phyloP scores from a whole-genome alignment of 352 stramenopile genomes.

The Globisporangium radiosum region DNA sequence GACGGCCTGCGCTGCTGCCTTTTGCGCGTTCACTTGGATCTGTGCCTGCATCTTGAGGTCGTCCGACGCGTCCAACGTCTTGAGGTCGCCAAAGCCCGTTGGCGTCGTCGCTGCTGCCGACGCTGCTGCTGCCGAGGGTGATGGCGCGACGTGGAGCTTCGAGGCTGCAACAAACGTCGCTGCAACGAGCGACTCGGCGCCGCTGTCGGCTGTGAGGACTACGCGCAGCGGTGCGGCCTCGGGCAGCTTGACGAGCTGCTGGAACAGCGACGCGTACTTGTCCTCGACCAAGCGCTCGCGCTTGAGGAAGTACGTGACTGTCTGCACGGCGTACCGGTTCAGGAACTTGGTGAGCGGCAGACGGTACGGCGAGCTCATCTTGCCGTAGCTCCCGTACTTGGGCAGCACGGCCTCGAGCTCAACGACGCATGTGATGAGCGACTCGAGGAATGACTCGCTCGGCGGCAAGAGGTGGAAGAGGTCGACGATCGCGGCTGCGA shows the following conservation, averaged over 20 bases:
- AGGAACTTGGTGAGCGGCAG: slow-evolving; percentile 90
- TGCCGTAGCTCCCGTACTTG: slow-evolving; percentile 86
- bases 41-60: slow-evolving; percentile 80
- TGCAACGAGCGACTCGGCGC: slow-evolving; percentile 87
- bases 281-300: slow-evolving; percentile 72
- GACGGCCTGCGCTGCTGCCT: slow-evolving; percentile 74
- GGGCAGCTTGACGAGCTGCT: slow-evolving; percentile 90
- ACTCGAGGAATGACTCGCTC: slow-evolving; percentile 93
- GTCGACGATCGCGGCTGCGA: slow-evolving; percentile 94
- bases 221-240: slow-evolving; percentile 83
- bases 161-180: slow-evolving; percentile 87
- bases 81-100: slow-evolving; percentile 27
- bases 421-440: slow-evolving; percentile 93
- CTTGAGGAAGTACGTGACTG: slow-evolving; percentile 87
- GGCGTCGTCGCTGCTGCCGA: background rate
- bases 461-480: slow-evolving; percentile 95
- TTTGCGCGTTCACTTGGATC: slow-evolving; percentile 82
- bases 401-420: slow-evolving; percentile 91
- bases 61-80: slow-evolving; percentile 34
- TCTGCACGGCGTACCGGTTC: slow-evolving; percentile 86
- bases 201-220: slow-evolving; percentile 84
- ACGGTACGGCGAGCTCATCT: slow-evolving; percentile 90
- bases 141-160: slow-evolving; percentile 32
- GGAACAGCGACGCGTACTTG: slow-evolving; percentile 92
- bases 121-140: background rate